phyloP scores from a whole-genome alignment of 345 rosid species.

The Physaria fendleri region DNA sequence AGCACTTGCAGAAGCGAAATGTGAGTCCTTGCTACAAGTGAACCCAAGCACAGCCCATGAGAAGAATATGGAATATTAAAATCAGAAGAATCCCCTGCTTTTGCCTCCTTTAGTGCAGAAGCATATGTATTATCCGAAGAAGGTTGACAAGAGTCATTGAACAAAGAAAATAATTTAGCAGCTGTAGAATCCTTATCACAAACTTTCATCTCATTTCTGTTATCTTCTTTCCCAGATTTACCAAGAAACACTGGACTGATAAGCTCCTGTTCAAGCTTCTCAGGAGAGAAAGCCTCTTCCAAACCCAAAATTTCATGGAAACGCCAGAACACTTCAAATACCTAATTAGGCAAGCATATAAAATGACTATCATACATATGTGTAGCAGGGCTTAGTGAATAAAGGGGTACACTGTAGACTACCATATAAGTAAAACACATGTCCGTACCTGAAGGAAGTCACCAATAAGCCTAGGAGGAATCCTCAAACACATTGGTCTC shows the following conservation, averaged over 20 bases:
- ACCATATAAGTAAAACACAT: constrained; percentile 11
- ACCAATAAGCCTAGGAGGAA: constrained; percentile 73
- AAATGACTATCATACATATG: constrained; percentile 13
- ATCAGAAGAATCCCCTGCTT: constrained; percentile 35
- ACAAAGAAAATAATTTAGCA: constrained; percentile 28
- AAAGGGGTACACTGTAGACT: neutral
- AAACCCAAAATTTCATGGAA: constrained; percentile 71
- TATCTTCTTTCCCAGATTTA: constrained; percentile 33
- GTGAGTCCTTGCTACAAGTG: constrained; percentile 58
- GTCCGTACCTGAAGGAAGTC: constrained; percentile 79
- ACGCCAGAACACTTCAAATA: constrained; percentile 70
- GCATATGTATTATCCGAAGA: constrained; percentile 31
- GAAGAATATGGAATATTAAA: constrained; percentile 32
- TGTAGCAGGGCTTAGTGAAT: constrained; percentile 6
- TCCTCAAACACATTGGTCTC: constrained; percentile 53
- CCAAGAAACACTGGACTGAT: constrained; percentile 46
- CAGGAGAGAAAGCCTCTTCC: constrained; percentile 44
- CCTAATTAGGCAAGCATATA: constrained; percentile 42
- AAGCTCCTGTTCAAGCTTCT: constrained; percentile 76
- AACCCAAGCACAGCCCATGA: constrained; percentile 39
- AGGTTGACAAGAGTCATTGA: constrained; percentile 28
- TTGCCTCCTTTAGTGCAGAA: constrained; percentile 38
- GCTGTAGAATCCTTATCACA: constrained; percentile 25
- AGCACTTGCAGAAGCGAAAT: constrained; percentile 59
- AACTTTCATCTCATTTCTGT: constrained; percentile 28